Percentiles rank a stretch among this genome's conserved stretches.
Conservation (phyloP, 768 basidiomycete genomes). For the Gloeopeniophorella convolvens region DNA sequence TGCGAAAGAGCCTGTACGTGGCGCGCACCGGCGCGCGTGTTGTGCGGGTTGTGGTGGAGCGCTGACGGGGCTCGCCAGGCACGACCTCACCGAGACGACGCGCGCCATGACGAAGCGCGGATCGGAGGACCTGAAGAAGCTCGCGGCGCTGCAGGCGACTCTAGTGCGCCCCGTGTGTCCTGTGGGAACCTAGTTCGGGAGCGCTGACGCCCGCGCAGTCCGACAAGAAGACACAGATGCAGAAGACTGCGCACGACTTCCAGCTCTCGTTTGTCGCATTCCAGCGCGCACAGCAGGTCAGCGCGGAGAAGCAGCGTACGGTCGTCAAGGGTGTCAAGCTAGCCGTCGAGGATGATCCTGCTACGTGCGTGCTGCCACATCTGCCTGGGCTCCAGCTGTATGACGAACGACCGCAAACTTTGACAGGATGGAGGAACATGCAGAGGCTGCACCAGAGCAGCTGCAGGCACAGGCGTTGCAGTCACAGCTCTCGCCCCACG, state of each 20-base stretch:
- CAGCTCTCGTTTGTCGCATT: slow-evolving; percentile 86
- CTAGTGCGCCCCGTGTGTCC: slow-evolving; percentile 54
- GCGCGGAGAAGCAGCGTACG: slow-evolving; percentile 83
- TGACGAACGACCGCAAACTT: background rate
- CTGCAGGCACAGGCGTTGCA: slow-evolving; percentile 68
- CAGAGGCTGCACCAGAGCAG: slow-evolving; percentile 44
- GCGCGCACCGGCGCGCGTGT: background rate
- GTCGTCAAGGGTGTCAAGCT: slow-evolving; percentile 84
- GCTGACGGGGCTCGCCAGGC: slow-evolving; percentile 38
- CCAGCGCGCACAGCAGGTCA: slow-evolving; percentile 85
- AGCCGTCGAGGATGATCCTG: slow-evolving; percentile 69
- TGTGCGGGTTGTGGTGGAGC: background rate
- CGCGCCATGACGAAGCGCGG: slow-evolving; percentile 92
- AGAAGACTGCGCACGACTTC: slow-evolving; percentile 92
- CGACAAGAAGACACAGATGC: slow-evolving; percentile 73
- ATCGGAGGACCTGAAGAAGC: slow-evolving; percentile 87
- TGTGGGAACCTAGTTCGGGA: no score
- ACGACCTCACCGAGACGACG: slow-evolving; percentile 92
- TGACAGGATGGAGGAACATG: slow-evolving; percentile 7
- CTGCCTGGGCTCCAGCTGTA: background rate
- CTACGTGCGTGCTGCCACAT: slow-evolving; percentile 23
- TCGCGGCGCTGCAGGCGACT: slow-evolving; percentile 59
- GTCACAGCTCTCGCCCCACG: slow-evolving; percentile 76
- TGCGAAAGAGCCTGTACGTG: slow-evolving; percentile 85
- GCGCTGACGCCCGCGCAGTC: slow-evolving; percentile 42